Base-by-base conservation (phyloP, 495 filamentous ascomycete species). In the Tricharina praecox region DNA sequence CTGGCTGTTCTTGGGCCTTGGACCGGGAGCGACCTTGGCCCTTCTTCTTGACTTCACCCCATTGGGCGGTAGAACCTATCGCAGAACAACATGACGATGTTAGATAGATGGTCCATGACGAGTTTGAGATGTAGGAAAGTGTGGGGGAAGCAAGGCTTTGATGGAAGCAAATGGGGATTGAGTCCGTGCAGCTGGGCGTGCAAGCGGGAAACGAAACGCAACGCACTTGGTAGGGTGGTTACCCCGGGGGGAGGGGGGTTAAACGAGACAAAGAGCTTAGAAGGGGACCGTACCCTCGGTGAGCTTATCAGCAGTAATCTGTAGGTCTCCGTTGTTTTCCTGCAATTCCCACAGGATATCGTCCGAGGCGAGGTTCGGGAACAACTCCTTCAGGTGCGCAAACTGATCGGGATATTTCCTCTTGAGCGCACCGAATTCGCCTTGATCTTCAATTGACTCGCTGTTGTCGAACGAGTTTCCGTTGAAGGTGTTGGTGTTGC, bases 31-130 rank as follows among this genome's bases (percentile, higher is more conserved):
- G 71, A 60, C 90, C 82, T 65, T 85, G 83, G 61, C 78, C 80
- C 63, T 79, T 79, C 72, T 93, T 93, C 67, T 88, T 84, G 59
- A 96, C 86, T 66, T 94, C 85, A 50, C 79, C 82, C 82, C 92
- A 99, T 70, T 88, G 85, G 51, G 85, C 77, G 54, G 93, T 81
- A 47, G 78, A 78, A 53, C 88, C 88, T 95, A 58, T 23, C 11
- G 28, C 7, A 11, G 11, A 46, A 19, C 36, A 39, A 32, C 28
- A 13, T 5, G 13, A 32, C 5, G 13, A 13, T 26, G 23, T 43
- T 23, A 43, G 40, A 19, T 43, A 11, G 10, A 11, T 43, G 23
- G 10, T 26, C 2, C 5, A 1, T 19, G 13, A 11, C 11, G 24
- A 32, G 25, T 21, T 46, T 11, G 25, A 34, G 43, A 56, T 39